Conservation (phyloP, 2,329 filamentous ascomycete genomes). For the Leptodontidium sp. region DNA sequence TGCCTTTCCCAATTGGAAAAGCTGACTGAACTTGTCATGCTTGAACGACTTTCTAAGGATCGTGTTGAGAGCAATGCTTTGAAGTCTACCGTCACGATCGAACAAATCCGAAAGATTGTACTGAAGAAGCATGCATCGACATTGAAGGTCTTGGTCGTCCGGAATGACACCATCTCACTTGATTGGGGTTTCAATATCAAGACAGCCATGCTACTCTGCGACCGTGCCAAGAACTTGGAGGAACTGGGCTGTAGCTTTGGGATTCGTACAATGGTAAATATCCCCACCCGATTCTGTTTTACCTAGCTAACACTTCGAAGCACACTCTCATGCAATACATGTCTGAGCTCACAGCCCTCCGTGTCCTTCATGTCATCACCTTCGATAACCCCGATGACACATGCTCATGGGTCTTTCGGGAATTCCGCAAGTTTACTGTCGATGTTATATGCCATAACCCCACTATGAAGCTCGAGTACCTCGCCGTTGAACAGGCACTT, state of each 20-base stretch:
- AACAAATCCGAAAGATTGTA: slow-evolving; percentile 64
- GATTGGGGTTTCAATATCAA: slow-evolving; percentile 67
- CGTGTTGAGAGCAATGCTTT: slow-evolving; percentile 62
- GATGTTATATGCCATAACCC: slow-evolving; percentile 65
- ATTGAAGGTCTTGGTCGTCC: slow-evolving; percentile 66
- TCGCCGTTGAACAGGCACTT: slow-evolving; percentile 60
- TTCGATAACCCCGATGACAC: slow-evolving; percentile 65
- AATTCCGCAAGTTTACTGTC: slow-evolving; percentile 65
- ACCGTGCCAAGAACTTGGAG: slow-evolving; percentile 56
- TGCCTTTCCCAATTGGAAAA: slow-evolving; percentile 61
- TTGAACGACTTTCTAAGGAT: slow-evolving; percentile 61
- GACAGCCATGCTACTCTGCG: slow-evolving; percentile 62
- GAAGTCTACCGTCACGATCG: slow-evolving; percentile 58
- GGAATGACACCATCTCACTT: slow-evolving; percentile 57
- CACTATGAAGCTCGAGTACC: slow-evolving; percentile 63
- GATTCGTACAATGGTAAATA: slow-evolving; percentile 61
- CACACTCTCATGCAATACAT: slow-evolving; percentile 66
- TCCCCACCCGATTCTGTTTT: not conserved
- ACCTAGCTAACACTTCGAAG: slow-evolving; percentile 47
- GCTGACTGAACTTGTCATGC: slow-evolving; percentile 65
- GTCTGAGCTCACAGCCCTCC: slow-evolving; percentile 55
- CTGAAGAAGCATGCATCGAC: slow-evolving; percentile 65
- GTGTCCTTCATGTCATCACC: slow-evolving; percentile 62
- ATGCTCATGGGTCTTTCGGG: slow-evolving; percentile 63
- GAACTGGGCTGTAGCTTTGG: slow-evolving; percentile 66